Base-by-base conservation (phyloP, 345 rosid genomes). In the Anacardium occidentale region DNA sequence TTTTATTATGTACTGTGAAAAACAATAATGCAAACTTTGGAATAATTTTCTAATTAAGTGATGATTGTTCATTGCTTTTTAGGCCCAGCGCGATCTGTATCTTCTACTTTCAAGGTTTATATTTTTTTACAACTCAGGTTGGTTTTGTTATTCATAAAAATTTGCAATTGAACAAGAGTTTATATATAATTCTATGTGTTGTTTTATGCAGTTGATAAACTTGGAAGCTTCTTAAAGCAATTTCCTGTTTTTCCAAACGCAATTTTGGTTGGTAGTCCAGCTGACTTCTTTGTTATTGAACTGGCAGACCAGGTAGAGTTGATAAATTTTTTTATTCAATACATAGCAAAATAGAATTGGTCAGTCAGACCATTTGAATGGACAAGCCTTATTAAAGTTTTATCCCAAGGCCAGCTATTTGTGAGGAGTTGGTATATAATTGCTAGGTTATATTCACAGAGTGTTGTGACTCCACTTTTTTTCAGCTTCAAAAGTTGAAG, bases 401-500 rank as follows among this genome's bases (percentile, higher is more conserved):
- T 0, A 17, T n/a, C 45, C 26, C 9, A 15, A 14, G 13, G 18
- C 42, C 21, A 21, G 17, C 5, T 17, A 40, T 18, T 9, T 18
- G 1, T 18, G 32, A 60, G 15, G n/a, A 12, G 37, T 68, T 17
- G 20, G n/a, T 62, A 44, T 72, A 45, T 50, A 8, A 24, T n/a
- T 32, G 58, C 18, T 62, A 37, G 25, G 15, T 10, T 24, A 14
- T 37, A 37, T 72, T 78, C 9, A 55, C 66, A 1, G 65, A 75
- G 17, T 53, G 22, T 54, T 48, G 40, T 12, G 58, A 66, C 42
- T 29, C 74, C 68, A 22, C 24, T 20, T 63, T 69, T 69, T 37
- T 50, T 65, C 89, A 93, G 99, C 91, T 96, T 81, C 99, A 89
- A 82, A 96, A 91, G 76, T 70, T 96, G 72, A 93, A 96, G 86